These are phyloP conservation scores for Mycena floridula DNA, from an alignment of 768 basidiomycete species.

Conservation along the genomic window DNA sequence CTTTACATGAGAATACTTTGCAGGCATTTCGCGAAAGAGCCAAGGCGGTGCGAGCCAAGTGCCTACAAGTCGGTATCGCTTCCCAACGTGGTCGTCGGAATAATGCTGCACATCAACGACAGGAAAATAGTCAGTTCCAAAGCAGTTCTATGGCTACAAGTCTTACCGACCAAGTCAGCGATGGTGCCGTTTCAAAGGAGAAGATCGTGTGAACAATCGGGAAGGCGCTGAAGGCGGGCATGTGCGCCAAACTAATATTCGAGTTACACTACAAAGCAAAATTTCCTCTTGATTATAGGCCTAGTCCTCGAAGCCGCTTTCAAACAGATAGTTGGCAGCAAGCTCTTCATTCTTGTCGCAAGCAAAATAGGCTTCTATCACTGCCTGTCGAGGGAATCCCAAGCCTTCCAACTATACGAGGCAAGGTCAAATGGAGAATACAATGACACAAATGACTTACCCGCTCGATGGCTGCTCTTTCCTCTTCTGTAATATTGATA, in stretches of 20 bases:
- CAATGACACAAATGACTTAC: conserved; percentile 45
- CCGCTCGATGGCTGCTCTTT: conserved; percentile 82
- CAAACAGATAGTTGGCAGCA: conserved; percentile 92
- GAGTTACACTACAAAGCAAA: not conserved
- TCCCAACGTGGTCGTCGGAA: too few relatives aligned
- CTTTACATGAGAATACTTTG: conserved; percentile 74
- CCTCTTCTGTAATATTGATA: conserved; percentile 79
- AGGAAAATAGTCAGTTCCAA: too few relatives aligned
- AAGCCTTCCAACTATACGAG: conserved; percentile 67
- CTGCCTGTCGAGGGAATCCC: conserved; percentile 79
- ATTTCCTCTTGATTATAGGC: not conserved
- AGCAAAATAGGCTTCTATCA: conserved; percentile 87
- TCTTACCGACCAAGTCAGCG: not conserved
- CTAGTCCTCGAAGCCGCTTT: conserved; percentile 53
- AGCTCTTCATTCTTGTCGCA: conserved; percentile 97
- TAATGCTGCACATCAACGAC: too few relatives aligned
- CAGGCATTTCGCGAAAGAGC: conserved; percentile 45
- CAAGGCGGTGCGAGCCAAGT: too few relatives aligned
- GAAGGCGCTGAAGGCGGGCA: too few relatives aligned
- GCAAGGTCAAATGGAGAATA: not conserved
- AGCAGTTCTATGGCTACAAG: too few relatives aligned
- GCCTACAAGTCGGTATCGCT: too few relatives aligned
- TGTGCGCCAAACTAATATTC: not conserved
- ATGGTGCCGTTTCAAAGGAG: not conserved
- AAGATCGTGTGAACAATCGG: not conserved